phyloP scores from a whole-genome alignment of 495 filamentous ascomycete genomes.

The Friedmanniomyces simplex region DNA sequence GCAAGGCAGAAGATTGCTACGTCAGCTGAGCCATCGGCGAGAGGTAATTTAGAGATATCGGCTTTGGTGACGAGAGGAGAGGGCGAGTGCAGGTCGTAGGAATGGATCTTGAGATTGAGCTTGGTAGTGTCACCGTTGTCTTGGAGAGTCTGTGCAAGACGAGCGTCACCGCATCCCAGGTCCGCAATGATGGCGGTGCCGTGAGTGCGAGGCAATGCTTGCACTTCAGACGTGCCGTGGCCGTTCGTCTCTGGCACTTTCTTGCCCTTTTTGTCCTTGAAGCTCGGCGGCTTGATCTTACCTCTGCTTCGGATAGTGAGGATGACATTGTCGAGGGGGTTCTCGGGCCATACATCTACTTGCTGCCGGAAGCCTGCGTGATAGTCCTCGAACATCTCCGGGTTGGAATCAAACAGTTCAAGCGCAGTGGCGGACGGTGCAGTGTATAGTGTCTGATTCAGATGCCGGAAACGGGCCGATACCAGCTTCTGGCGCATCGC shows the following conservation, averaged over 20 bases:
- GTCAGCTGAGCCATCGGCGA: constrained; percentile 62
- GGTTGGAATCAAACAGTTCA: constrained; percentile 64
- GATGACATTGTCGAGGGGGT: constrained; percentile 82
- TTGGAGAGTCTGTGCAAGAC: constrained; percentile 49
- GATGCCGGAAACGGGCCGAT: constrained; percentile 88
- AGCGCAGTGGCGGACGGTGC: constrained; percentile 71
- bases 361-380: constrained; percentile 90
- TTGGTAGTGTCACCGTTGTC: constrained; percentile 40
- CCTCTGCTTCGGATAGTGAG: constrained; percentile 50
- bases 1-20: constrained; percentile 89
- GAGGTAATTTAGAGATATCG: constrained; percentile 77
- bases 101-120: constrained; percentile 55
- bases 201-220: constrained; percentile 24
- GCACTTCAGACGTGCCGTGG: too few species aligned
- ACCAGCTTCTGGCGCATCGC: constrained; percentile 88
- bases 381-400: constrained; percentile 88
- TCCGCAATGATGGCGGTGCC: constrained; percentile 72
- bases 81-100: constrained; percentile 47
- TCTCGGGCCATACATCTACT: constrained; percentile 89
- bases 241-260: neutral
- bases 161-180: constrained; percentile 69
- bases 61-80: constrained; percentile 64
- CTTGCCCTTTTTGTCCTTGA: constrained; percentile 17
- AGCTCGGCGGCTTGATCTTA: constrained; percentile 29
- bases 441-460: constrained; percentile 94